phyloP scores from a whole-genome alignment of 352 stramenopile genomes.

The Halophytophthora polymorphica region DNA sequence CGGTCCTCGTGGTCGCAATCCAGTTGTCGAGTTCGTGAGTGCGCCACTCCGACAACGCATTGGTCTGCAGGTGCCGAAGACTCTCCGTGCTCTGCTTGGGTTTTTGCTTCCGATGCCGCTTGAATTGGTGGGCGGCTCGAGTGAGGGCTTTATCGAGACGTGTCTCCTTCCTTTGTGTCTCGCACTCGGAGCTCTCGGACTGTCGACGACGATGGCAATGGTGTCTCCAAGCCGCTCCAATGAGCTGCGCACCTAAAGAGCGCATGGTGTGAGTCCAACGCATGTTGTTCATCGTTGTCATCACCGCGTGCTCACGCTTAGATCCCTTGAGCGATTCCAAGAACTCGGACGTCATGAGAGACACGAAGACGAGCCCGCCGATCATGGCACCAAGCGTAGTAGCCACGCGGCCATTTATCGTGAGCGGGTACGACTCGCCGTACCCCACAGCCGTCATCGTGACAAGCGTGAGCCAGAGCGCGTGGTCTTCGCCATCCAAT shows the following conservation, averaged over 20 bases:
- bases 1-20: conserved; percentile 1
- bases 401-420: conserved; percentile 33
- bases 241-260: conserved; percentile 26
- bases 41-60: conserved; percentile 4
- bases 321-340: conserved; percentile 58
- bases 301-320: conserved; percentile 46
- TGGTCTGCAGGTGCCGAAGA: conserved; percentile 12
- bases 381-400: conserved; percentile 51
- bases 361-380: conserved; percentile 48
- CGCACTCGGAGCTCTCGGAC: background rate
- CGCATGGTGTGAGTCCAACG: conserved; percentile 36
- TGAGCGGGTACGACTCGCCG: conserved; percentile 56
- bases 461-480: conserved; percentile 62
- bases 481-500: conserved; percentile 53
- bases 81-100: conserved; percentile 20
- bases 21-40: conserved; percentile 7
- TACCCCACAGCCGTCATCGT: conserved; percentile 64
- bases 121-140: conserved; percentile 27
- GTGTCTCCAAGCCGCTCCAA: conserved; percentile 35
- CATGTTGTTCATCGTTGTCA: conserved; percentile 40
- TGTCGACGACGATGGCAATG: conserved; percentile 8
- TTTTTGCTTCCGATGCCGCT: conserved; percentile 23
- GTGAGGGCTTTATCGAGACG: conserved; percentile 7
- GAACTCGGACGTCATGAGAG: conserved; percentile 65
- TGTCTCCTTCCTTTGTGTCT: conserved; percentile 1